Base-by-base conservation (phyloP, 1,284 basidiomycete species). In the Pyrrhoderma lamaoense region DNA sequence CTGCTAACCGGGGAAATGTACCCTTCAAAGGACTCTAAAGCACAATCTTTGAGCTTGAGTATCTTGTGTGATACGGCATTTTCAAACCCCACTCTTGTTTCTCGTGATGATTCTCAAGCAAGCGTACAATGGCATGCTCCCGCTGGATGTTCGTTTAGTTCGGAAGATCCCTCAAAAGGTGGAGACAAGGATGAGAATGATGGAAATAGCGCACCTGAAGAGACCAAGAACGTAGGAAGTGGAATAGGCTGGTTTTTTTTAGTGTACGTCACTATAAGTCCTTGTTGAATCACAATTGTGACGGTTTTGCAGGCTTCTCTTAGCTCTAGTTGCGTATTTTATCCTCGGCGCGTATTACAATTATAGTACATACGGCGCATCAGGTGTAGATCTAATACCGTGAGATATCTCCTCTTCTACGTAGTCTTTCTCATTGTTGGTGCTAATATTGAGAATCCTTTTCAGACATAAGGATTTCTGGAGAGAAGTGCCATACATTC, bases 191-290 rank as follows among this genome's bases (percentile, higher is more conserved):
- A 40, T 16, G 64, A 66, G 43, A 65, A 61, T 7, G 61, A 66
- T n/a, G 63, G 61, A 8, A 64, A 58, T 1, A 61, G 64, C n/a
- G 63, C 65, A 40, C 64, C 59, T 27, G 5, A 63, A 65, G 61
- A 71, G 52, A 57, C 62, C 49, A 58, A 70, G 60, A 52, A 60
- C 2, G 75, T 80, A n/a, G 82, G 85, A 8, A 85, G 82, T 60
- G 86, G 86, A 16, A 69, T 90, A 37, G 84, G 87, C 3, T 89
- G 84, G 74, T 91, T 91, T 71, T 87, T 91, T 71, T 70, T 89
- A 21, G 69, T 89, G 87, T 87, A 63, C 66, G 87, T 74, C 43
- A 37, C n/a, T 39, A 34, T 14, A 45, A 38, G 9, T 2, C n/a
- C n/a, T 25, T 42, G 14, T 31, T 23, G 1, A 1, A 38, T 36